These are phyloP conservation scores for Uronychia binucleata DNA, from an alignment of 73 alveolate genomes.

Conservation along the genomic window DNA sequence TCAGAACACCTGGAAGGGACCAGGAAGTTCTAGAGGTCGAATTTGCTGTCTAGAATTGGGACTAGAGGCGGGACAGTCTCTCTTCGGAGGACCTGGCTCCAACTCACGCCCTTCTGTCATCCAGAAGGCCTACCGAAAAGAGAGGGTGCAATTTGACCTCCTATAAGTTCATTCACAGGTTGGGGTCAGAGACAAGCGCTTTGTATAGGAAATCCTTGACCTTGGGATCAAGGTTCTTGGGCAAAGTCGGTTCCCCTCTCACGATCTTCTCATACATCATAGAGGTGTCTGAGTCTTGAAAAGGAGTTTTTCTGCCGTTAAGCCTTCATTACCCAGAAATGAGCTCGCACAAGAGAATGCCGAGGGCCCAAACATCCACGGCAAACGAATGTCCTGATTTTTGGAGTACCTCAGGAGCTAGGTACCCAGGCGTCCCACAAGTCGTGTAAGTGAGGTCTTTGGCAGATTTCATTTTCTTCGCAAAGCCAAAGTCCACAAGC, in stretches of 20 bases:
- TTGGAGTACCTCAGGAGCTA: slow-evolving; percentile 18
- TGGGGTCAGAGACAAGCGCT: slow-evolving; percentile 65
- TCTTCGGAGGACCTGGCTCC: slow-evolving; percentile 6
- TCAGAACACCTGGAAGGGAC: too few relatives aligned
- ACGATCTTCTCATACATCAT: slow-evolving; percentile 47
- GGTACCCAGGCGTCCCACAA: slow-evolving; percentile 43
- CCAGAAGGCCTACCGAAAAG: slow-evolving; percentile 11
- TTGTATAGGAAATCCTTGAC: slow-evolving; percentile 48
- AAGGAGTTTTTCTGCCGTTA: slow-evolving; percentile 17
- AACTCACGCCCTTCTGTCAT: background rate
- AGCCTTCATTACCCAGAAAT: slow-evolving; percentile 43
- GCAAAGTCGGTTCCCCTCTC: slow-evolving; percentile 31
- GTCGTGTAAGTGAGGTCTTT: background rate
- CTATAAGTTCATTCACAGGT: slow-evolving; percentile 9
- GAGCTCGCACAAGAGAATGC: slow-evolving; percentile 97
- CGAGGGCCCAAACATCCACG: slow-evolving; percentile 97
- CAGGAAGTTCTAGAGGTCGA: background rate
- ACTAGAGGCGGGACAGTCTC: background rate
- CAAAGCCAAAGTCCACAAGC: slow-evolving; percentile 34
- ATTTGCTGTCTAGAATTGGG: background rate
- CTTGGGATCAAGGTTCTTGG: slow-evolving; percentile 37
- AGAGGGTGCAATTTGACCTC: slow-evolving; percentile 45
- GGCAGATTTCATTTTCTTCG: slow-evolving; percentile 25
- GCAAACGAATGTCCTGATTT: background rate
- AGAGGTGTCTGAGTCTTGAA: slow-evolving; percentile 30